Base-by-base conservation (phyloP, 1,284 basidiomycete genomes). In the Psilocybe mexicana region DNA sequence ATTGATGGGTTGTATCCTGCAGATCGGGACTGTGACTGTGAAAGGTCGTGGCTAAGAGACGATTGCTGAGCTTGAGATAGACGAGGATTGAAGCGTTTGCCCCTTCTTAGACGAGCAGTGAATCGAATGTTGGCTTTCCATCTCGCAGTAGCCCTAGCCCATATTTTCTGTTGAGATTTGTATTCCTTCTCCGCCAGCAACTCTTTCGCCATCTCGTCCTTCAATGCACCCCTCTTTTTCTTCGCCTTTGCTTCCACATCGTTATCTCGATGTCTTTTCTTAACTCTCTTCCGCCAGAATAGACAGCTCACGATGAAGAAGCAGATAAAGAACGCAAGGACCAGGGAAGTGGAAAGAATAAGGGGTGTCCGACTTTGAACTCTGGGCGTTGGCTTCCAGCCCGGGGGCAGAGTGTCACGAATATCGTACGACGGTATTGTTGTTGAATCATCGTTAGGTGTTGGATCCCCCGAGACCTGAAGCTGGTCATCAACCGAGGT, bases 51-150 rank as follows among this genome's bases (percentile, higher is more conserved):
- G 38, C 63, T 63, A 14, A 63, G 49, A 10, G 71, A 63, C 11
- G 73, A 71, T 52, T 68, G 68, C 53, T 66, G 62, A 24, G 61
- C 57, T 23, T 57, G 57, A 40, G 65, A 65, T 49, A 62, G 61
- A 56, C 69, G 65, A 57, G 64, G 66, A 28, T 61, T 52, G 4
- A 59, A 56, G 6, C 76, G 74, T 62, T 70, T 78, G 44, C 76
- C 79, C 62, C 82, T 74, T 57, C 88, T 75, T 49, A 83, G 79
- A 42, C 85, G 80, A 12, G 80, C 80, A 25, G 81, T 76, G 55
- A 81, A 77, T 26, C 82, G 79, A 12, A 82, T 77, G 50, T 84
- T 83, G 2, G 79, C 79, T 63, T 78, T 84, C 88, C 88, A 90
- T 43, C 84, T 76, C 10, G 82, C 83, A 3, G 80, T 83, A 2